phyloP scores from a whole-genome alignment of 768 basidiomycete genomes.

The Boletus reticulatus region DNA sequence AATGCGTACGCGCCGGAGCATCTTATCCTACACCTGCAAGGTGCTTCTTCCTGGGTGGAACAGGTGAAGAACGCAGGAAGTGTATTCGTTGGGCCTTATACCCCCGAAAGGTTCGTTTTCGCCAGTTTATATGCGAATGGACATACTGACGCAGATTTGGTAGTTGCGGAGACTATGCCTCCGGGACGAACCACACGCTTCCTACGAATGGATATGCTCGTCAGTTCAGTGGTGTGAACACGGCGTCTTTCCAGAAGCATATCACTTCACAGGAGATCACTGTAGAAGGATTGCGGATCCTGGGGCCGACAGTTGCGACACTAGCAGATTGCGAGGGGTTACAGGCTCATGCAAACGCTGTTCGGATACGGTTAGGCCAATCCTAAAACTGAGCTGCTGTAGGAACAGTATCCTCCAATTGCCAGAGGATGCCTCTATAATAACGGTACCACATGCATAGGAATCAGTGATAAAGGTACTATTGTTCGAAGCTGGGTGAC shows the following conservation, averaged over 20 bases:
- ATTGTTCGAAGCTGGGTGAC: conserved; percentile 13
- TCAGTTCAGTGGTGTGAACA: conserved; percentile 98
- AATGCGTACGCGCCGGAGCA: conserved; percentile 99
- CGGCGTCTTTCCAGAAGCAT: conserved; percentile 96
- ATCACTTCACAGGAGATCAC: conserved; percentile 97
- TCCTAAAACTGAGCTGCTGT: conserved; percentile 1
- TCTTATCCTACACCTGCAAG: conserved; percentile 83
- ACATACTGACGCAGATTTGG: conserved; percentile 6
- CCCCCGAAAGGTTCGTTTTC: conserved; percentile 82
- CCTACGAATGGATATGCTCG: conserved; percentile 96
- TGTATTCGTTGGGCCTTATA: conserved; percentile 92
- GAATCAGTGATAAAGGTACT: conserved; percentile 11
- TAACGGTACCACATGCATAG: conserved; percentile 12
- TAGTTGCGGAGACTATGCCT: conserved; percentile 98
- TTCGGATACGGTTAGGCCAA: conserved; percentile 68
- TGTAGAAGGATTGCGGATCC: conserved; percentile 61
- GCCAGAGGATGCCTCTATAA: conserved; percentile 4
- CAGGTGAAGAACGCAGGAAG: conserved; percentile 90
- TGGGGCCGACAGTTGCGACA: conserved; percentile 87
- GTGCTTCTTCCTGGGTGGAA: conserved; percentile 62
- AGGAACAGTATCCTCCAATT: not conserved
- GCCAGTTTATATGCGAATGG: not conserved
- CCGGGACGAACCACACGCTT: conserved; percentile 97
- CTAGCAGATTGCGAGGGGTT: conserved; percentile 95
- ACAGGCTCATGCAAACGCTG: conserved; percentile 94